Conservation (phyloP, 2,329 filamentous ascomycete species). For the Cryphonectria nitschkei region DNA sequence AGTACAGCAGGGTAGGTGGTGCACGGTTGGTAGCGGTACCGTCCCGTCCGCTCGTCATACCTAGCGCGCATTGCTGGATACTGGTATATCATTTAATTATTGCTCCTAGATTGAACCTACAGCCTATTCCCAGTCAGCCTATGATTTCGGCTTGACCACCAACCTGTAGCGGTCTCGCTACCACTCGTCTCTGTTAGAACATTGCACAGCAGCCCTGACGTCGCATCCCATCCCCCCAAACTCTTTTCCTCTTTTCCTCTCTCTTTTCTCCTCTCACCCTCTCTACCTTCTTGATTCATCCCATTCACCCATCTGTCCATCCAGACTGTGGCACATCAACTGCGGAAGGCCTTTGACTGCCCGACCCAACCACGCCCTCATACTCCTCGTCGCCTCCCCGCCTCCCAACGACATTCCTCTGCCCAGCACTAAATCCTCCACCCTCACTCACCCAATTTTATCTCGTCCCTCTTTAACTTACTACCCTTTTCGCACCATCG, state of each 20-base stretch:
- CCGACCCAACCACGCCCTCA: not conserved
- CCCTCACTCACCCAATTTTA: not conserved
- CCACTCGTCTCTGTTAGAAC: not conserved
- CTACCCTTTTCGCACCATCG: not conserved
- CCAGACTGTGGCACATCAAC: not conserved
- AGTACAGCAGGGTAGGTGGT: no score
- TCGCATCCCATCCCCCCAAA: not conserved
- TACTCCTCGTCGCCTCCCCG: not conserved
- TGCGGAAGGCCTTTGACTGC: not conserved
- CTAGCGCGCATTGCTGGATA: not conserved
- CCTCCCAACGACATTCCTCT: conserved; percentile 6
- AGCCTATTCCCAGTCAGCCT: not conserved
- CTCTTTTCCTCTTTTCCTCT: not conserved
- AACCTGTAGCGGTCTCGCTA: not conserved
- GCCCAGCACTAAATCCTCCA: not conserved
- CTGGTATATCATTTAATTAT: not conserved
- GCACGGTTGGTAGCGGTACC: not conserved
- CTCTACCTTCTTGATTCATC: not conserved
- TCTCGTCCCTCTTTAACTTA: not conserved
- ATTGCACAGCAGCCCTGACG: not conserved
- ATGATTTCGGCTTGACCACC: not conserved
- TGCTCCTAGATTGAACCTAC: not conserved
- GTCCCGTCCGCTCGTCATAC: not conserved
- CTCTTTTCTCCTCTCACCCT: not conserved
- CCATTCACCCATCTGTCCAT: not conserved